Evolutionary conservation across 129 eudicot genomes (phyloP), one percentile per base, ranked within the genome.

Genomic region (Pittosporum tobira): DNA sequence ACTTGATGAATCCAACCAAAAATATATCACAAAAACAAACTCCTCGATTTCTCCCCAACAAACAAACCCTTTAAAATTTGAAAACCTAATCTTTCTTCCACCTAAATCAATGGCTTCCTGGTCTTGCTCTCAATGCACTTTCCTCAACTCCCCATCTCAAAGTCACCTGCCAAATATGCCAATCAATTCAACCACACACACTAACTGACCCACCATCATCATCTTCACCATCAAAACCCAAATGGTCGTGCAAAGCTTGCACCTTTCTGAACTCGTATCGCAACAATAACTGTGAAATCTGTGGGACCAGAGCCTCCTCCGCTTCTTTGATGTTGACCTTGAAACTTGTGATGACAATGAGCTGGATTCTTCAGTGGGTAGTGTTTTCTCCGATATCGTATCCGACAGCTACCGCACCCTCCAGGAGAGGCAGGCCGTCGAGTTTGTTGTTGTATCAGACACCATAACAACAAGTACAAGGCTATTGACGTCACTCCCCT

Each of bases 171-270:
- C 79, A 80, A 59, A 86, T 91, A 44, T 91, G 98, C 78, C 67
- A 64, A 44, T 52, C 84, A 27, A 27, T 84, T 38, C 30, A 63
- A 38, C 12, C 81, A 18, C 65, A 62, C 29, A 7, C 71, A 11
- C 51, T 68, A 6, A 56, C 81, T 4, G 34, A 68, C 5, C 57
- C 78, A 15, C 7, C 63, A 7, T 13, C 78, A 3, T 43, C 82
- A 16, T 40, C 84, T 40, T 69, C 73, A 9, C 54, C 79, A 2
- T 20, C 78, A 2, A 64, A 57, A 28, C 71, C 80, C 36, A 79
- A 73, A 77, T 91, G 98, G 95, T 42, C 95, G 3, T 91, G 95
- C 71, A 75, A 84, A 48, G 68, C 85, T n/a, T 91, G 98, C 74
- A 91, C 95, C 16, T 86, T 91, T 40, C 54, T 78, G 51, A 91